Conservation (phyloP, 164 flowering plant species). For the Echeveria elegans region DNA sequence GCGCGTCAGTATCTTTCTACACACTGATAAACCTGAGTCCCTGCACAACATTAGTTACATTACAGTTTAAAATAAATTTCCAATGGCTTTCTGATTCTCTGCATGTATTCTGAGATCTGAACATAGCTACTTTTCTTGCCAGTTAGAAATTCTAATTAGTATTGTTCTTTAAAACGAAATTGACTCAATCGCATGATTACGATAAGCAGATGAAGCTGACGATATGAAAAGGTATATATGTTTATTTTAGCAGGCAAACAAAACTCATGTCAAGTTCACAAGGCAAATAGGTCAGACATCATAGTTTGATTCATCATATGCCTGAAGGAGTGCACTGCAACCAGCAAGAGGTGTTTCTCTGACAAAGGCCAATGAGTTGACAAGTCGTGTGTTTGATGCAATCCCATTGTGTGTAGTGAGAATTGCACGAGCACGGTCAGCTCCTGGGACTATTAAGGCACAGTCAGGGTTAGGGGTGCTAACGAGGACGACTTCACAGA, state of each 20-base stretch:
- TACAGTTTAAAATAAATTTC: too few species aligned
- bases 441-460: slow-evolving; percentile 25
- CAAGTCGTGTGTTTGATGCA: slow-evolving; percentile 31
- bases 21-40: too few species aligned
- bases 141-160: too few species aligned
- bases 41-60: too few species aligned
- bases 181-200: too few species aligned
- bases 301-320: slow-evolving; percentile 16
- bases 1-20: too few species aligned
- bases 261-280: background rate
- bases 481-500: slow-evolving; percentile 44
- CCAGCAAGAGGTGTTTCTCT: slow-evolving; percentile 27
- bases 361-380: slow-evolving; percentile 52
- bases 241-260: background rate
- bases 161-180: too few species aligned
- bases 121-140: too few species aligned
- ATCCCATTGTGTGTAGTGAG: slow-evolving; percentile 62
- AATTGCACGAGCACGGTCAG: slow-evolving; percentile 55
- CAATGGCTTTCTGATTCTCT: too few species aligned
- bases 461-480: slow-evolving; percentile 46
- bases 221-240: too few species aligned
- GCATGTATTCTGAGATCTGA: too few species aligned
- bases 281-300: background rate
- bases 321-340: slow-evolving; percentile 43
- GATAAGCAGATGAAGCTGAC: too few species aligned